Percentiles rank a stretch among this genome's conserved stretches.
phyloP scores from a whole-genome alignment of 306 rosid genomes.

The Cicer bijugum region DNA sequence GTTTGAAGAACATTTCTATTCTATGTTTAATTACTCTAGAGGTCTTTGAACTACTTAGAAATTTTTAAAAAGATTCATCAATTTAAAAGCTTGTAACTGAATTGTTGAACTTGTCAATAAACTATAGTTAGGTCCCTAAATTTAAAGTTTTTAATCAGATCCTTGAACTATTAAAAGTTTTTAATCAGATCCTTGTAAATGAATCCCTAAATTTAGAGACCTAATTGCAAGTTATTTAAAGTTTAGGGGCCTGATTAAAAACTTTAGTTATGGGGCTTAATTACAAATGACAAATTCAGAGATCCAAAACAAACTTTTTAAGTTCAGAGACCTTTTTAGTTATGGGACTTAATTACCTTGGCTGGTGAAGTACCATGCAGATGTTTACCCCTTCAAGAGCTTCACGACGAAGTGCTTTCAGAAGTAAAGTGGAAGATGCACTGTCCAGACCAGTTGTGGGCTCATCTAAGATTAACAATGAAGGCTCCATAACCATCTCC shows the following conservation, averaged over 20 bases:
- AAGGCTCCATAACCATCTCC: slow-evolving; percentile 94
- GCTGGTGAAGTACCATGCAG: slow-evolving; percentile 78
- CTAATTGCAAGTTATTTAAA: not conserved
- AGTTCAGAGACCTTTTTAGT: too few species aligned
- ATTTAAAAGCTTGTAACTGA: not conserved
- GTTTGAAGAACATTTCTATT: slow-evolving; percentile 31
- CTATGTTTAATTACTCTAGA: not conserved
- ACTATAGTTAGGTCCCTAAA: not conserved
- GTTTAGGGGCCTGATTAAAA: not conserved
- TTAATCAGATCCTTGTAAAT: not conserved
- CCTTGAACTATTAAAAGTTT: not conserved
- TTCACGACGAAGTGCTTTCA: slow-evolving; percentile 79
- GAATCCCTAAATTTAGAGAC: not conserved
- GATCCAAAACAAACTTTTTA: too few species aligned
- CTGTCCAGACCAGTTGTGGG: slow-evolving; percentile 87
- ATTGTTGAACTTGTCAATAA: not conserved
- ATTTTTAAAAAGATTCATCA: not conserved
- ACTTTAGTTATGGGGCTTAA: too few species aligned
- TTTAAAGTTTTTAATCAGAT: not conserved
- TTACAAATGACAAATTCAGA: too few species aligned
- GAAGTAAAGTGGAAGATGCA: slow-evolving; percentile 75
- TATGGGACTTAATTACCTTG: slow-evolving; percentile 54
- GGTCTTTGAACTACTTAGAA: not conserved
- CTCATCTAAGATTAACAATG: slow-evolving; percentile 79
- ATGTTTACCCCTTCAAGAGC: slow-evolving; percentile 71